phyloP scores from a whole-genome alignment of 2,329 filamentous ascomycete genomes.

The Talaromyces sp. region DNA sequence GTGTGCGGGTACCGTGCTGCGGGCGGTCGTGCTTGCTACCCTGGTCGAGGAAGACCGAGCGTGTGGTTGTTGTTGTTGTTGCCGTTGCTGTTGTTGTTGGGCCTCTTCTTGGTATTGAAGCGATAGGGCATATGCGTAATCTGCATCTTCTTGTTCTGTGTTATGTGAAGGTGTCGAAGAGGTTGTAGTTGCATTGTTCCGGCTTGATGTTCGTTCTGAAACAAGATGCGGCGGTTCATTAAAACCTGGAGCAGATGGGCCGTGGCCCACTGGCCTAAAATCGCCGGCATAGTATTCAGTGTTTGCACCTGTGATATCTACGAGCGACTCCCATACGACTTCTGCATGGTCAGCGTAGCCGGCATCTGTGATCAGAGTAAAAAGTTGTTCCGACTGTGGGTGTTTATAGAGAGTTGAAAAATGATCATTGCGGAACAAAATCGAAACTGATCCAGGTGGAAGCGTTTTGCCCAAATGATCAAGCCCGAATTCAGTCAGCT shows the following conservation, averaged over 20 bases:
- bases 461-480: slow-evolving; percentile 69
- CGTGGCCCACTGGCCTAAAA: slow-evolving; percentile 75
- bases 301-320: slow-evolving; percentile 78
- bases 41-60: slow-evolving; percentile 17
- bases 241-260: slow-evolving; percentile 7
- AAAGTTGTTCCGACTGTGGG: slow-evolving; percentile 68
- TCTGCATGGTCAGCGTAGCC: slow-evolving; percentile 86
- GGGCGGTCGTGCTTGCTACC: neutral
- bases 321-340: slow-evolving; percentile 91
- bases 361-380: slow-evolving; percentile 86
- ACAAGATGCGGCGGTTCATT: slow-evolving; percentile 20
- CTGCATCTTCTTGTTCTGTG: slow-evolving; percentile 62
- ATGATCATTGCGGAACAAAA: slow-evolving; percentile 95
- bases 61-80: slow-evolving; percentile 33
- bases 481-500: slow-evolving; percentile 79
- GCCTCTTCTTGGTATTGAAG: slow-evolving; percentile 90
- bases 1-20: neutral
- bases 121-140: slow-evolving; percentile 84
- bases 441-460: slow-evolving; percentile 74
- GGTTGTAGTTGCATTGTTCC: neutral
- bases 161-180: slow-evolving; percentile 17
- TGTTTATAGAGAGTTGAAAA: slow-evolving; percentile 94
- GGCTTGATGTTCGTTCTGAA: slow-evolving; percentile 28
- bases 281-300: slow-evolving; percentile 87
- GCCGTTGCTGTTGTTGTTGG: slow-evolving; percentile 59